Base-by-base conservation (phyloP, 768 basidiomycete species). In the Boletus barrowsii region DNA sequence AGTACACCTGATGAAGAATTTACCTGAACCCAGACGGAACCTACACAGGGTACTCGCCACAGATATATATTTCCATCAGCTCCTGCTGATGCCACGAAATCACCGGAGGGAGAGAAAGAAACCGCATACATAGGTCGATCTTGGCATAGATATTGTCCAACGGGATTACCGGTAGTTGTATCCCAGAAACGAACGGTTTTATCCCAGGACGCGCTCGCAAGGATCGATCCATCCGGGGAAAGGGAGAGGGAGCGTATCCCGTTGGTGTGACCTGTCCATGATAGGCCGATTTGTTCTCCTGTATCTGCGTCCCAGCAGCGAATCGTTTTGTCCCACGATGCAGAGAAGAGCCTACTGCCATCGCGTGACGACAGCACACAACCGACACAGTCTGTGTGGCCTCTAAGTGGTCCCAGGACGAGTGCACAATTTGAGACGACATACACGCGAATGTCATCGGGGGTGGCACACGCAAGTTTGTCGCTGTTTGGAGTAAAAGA, bases 161-260 rank as follows among this genome's bases (percentile, higher is more conserved):
- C 2, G 17, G 32, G 35, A 11, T 41, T 0, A 1, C 49, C 58
- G 14, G 52, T 20, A 3, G 8, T 17, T 7, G 33, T 18, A 42
- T 51, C 11, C 51, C 55, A 59, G 32, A 59, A 47, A 53, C 45
- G 36, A 13, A 59, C 17, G 1, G 58, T 57, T n/a, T 26, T 13
- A 30, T 59, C 48, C 1, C 1, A 0, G 0, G 56, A 57, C 4
- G 36, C 58, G 26, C 58, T 57, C 1, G 45, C 56, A 5, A 59
- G 40, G 32, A 30, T 42, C 4, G 30, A 47, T 1, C 46, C 55
- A 3, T 57, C 45, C 6, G 48, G 33, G 2, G 52, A 58, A 4
- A 51, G 44, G 1, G 55, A 57, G 13, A 54, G 35, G 1, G 52
- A 45, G 17, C 0, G 0, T 45, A 50, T 18, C 0, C 0, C 0